These are phyloP conservation scores for Scheffersomyces segobiensis DNA, from an alignment of 1,139 yeast species.

Conservation along the genomic window DNA sequence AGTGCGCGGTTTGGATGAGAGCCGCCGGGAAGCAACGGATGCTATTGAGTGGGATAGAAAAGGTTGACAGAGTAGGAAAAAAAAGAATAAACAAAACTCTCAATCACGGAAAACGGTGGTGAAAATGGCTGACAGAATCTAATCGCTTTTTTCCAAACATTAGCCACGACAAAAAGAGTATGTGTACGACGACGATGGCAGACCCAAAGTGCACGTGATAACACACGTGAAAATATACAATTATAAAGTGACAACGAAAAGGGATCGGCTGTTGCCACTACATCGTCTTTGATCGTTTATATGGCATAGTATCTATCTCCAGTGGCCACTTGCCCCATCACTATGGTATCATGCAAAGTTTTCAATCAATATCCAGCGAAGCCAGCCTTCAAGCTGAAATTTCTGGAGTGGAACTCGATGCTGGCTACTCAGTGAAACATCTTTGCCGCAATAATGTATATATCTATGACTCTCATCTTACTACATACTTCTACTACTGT, in stretches of 20 bases:
- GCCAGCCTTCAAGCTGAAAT: background rate
- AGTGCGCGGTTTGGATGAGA: background rate
- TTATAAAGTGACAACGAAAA: background rate
- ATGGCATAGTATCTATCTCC: background rate
- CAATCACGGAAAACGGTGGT: background rate
- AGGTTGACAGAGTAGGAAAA: background rate
- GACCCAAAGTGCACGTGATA: background rate
- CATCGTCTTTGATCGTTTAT: background rate
- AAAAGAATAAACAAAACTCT: background rate
- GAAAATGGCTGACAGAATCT: background rate
- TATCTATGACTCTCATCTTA: background rate
- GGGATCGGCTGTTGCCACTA: background rate
- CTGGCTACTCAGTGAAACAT: background rate
- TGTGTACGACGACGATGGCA: background rate
- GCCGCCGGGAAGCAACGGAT: background rate
- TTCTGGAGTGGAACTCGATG: background rate
- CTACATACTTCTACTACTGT: background rate
- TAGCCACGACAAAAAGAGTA: background rate
- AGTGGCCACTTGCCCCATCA: background rate
- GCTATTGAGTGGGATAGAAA: background rate
- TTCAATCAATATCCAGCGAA: background rate
- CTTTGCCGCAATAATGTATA: background rate
- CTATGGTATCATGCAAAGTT: background rate
- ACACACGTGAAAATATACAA: background rate
- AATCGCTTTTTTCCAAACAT: background rate